A percentile compares a stretch with the other conserved stretches of the same genome.
Evolutionary conservation across 441 rosid species (phyloP).

Genomic region (Bruguiera hainesii): DNA sequence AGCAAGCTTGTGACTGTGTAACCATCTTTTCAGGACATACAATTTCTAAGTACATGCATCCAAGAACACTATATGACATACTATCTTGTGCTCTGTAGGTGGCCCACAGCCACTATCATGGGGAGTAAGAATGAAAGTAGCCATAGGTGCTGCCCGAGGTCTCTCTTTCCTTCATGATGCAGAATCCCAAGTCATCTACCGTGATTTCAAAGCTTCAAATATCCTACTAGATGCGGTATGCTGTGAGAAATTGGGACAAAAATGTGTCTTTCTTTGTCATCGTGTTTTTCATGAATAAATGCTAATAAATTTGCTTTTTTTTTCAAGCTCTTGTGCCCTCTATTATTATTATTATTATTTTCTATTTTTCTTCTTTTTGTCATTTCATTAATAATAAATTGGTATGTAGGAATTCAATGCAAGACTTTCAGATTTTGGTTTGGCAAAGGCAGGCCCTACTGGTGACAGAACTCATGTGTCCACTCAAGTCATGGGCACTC

Average conservation of each 20-base stretch:
- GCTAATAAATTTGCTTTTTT: no score
- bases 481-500: conserved; percentile 1
- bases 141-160: conserved; percentile 1
- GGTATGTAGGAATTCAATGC: neutral
- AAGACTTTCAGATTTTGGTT: neutral
- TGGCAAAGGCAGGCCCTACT: conserved; percentile 5
- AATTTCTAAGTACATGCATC: neutral
- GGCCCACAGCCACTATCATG: conserved; percentile 4
- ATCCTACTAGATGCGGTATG: conserved; percentile 1
- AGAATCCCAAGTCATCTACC: neutral
- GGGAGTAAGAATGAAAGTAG: conserved; percentile 3
- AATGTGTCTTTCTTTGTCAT: no score
- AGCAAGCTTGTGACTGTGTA: no score
- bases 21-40: no score
- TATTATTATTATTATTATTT: neutral
- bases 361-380: neutral
- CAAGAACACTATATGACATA: neutral
- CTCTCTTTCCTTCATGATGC: conserved; percentile 6
- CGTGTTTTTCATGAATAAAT: no score
- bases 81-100: neutral
- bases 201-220: conserved; percentile 3
- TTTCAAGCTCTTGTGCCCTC: neutral
- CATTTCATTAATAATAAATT: neutral
- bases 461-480: conserved; percentile 5
- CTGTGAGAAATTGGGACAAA: neutral